These are phyloP conservation scores for Diaporthe velutina DNA, from an alignment of 2,329 filamentous ascomycete genomes.

Conservation along the genomic window DNA sequence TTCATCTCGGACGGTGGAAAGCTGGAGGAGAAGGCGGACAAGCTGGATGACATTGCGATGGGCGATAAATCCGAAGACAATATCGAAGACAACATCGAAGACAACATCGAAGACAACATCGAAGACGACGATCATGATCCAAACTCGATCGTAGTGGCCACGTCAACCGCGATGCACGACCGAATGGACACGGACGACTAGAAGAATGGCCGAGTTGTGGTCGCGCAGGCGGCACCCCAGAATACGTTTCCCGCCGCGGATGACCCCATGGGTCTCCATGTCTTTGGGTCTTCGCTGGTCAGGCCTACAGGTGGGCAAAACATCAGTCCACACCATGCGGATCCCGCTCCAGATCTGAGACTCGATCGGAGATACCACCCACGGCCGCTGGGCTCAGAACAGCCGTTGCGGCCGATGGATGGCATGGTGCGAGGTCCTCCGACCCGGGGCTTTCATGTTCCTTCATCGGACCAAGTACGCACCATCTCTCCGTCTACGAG, in stretches of 20 bases:
- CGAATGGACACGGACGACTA: constrained; percentile 51
- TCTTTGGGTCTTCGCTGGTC: background rate
- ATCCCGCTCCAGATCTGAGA: background rate
- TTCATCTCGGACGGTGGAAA: constrained; percentile 36
- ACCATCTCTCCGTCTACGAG: background rate
- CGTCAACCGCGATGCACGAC: constrained; percentile 48
- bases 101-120: constrained; percentile 43
- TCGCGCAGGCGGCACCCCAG: background rate
- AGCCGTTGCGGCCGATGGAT: background rate
- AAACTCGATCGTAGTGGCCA: constrained; percentile 49
- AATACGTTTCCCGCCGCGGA: background rate
- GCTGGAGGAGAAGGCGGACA: constrained; percentile 23
- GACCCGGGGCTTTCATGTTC: background rate
- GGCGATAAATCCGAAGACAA: constrained; percentile 43
- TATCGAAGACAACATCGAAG: constrained; percentile 40
- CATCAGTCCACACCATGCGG: background rate
- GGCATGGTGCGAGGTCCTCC: background rate
- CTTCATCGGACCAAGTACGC: background rate
- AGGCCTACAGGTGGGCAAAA: background rate
- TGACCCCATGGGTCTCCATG: background rate
- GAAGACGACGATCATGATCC: constrained; percentile 47
- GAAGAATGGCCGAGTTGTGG: constrained; percentile 1
- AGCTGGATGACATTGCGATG: constrained; percentile 18
- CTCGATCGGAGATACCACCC: background rate
- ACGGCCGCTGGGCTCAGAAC: background rate